Percentiles rank a stretch among this genome's conserved stretches.
Evolutionary conservation across 768 basidiomycete species (phyloP).

Genomic region (Coprinellus aureogranulatus): DNA sequence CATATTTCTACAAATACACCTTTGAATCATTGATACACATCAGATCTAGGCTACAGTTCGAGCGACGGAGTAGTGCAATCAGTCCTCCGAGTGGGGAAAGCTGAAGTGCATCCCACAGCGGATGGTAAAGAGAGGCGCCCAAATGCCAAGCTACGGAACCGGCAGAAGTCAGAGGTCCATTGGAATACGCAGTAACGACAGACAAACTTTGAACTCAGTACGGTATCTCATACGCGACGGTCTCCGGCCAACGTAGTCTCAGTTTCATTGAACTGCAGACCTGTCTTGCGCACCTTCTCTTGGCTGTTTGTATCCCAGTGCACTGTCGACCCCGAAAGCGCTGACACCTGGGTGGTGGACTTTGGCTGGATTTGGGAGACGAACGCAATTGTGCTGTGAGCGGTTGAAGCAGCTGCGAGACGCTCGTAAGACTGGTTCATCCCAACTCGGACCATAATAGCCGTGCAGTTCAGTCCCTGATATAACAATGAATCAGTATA

Average conservation of each 20-base stretch:
- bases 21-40: too few species aligned
- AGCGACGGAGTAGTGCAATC: too few species aligned
- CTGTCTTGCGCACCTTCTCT: too few species aligned
- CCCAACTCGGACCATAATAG: slow-evolving; percentile 1
- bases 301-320: too few species aligned
- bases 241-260: too few species aligned
- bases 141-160: not conserved
- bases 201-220: not conserved
- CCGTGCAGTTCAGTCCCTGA: slow-evolving; percentile 2
- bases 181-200: not conserved
- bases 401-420: not conserved
- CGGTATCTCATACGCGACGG: not conserved
- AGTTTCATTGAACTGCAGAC: too few species aligned
- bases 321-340: too few species aligned
- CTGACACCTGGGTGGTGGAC: not conserved
- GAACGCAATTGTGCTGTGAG: not conserved
- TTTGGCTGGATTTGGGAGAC: not conserved
- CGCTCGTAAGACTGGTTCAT: slow-evolving; percentile 1
- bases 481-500: not conserved
- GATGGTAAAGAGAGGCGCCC: too few species aligned
- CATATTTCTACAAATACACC: too few species aligned
- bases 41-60: too few species aligned
- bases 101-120: too few species aligned
- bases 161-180: not conserved
- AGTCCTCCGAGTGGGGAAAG: too few species aligned